Evolutionary conservation across 2,329 filamentous ascomycete genomes (phyloP), one percentile per base, ranked within the genome.

Genomic region (Nemania diffusa): DNA sequence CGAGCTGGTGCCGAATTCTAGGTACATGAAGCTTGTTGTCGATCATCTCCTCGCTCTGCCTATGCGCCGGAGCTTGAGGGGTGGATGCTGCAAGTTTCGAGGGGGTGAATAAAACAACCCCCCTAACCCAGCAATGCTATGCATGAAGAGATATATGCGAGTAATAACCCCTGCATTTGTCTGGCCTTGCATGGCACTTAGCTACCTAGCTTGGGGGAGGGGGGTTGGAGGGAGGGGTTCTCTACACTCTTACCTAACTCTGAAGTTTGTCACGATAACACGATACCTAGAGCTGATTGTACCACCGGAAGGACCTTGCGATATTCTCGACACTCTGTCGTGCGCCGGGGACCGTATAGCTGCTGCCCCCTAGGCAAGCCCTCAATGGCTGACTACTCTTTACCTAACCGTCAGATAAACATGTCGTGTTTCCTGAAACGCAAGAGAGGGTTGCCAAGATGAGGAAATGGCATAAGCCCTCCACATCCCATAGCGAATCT

Each of bases 131-230:
- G 20, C 40, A 44, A 44, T 52, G 22, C 32, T 58, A 27, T 44
- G 55, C 51, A 57, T 53, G 59, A 53, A 32, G 46, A 62, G 37
- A 59, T 48, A 15, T 34, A 69, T 64, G 67, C 67, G 42, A 67
- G 60, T 68, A 69, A 69, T 62, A 44, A 57, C 61, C 56, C 59
- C 64, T 67, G 64, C 67, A 64, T 67, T 51, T 61, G 57, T 57
- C 64, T 46, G 57, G 53, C 42, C 57, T 61, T 60, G 63, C 60
- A 67, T 69, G 55, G 51, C 51, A 48, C 42, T 52, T 51, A 27
- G 60, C 67, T 5, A 69, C n/a, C n/a, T n/a, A n/a, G n/a, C n/a
- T n/a, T n/a, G n/a, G n/a, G n/a, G n/a, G n/a, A n/a, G n/a, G n/a
- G n/a, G n/a, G n/a, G n/a, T n/a, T n/a, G n/a, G n/a, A n/a, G n/a